phyloP scores from a whole-genome alignment of 106 monocot genomes.

The Vanilla planifolia region DNA sequence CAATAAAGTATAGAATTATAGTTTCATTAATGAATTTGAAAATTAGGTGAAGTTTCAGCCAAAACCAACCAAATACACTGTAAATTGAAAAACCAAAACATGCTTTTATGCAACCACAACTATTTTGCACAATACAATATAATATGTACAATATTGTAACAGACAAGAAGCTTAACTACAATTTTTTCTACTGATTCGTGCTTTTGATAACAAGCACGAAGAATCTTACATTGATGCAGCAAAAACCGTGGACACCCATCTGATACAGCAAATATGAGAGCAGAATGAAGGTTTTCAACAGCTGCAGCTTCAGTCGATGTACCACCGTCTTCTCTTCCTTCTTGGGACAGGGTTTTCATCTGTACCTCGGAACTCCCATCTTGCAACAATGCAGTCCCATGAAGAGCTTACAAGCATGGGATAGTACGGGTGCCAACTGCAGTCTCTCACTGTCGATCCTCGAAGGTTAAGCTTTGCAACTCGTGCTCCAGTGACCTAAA shows the following conservation, averaged over 20 bases:
- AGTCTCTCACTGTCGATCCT: conserved; percentile 39
- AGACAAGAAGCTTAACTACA: no score
- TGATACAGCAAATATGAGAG: neutral
- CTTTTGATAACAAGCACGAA: no score
- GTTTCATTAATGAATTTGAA: no score
- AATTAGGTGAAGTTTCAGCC: no score
- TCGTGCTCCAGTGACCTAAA: conserved; percentile 43
- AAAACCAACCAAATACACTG: no score
- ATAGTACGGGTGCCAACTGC: conserved; percentile 57
- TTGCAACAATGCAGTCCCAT: conserved; percentile 46
- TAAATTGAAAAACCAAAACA: no score
- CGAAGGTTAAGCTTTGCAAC: conserved; percentile 36
- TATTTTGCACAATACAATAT: no score
- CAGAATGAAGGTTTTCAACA: neutral
- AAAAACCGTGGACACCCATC: neutral
- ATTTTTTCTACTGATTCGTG: no score
- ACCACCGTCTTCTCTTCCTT: neutral
- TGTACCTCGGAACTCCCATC: conserved; percentile 49
- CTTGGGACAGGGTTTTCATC: conserved; percentile 12
- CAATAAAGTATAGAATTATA: no score
- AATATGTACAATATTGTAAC: no score
- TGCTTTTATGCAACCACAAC: no score
- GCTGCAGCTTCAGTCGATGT: neutral
- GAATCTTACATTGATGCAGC: no score
- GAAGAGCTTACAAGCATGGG: conserved; percentile 53